These are phyloP conservation scores for Brassica nigra DNA, from an alignment of 345 rosid species.

Conservation along the genomic window DNA sequence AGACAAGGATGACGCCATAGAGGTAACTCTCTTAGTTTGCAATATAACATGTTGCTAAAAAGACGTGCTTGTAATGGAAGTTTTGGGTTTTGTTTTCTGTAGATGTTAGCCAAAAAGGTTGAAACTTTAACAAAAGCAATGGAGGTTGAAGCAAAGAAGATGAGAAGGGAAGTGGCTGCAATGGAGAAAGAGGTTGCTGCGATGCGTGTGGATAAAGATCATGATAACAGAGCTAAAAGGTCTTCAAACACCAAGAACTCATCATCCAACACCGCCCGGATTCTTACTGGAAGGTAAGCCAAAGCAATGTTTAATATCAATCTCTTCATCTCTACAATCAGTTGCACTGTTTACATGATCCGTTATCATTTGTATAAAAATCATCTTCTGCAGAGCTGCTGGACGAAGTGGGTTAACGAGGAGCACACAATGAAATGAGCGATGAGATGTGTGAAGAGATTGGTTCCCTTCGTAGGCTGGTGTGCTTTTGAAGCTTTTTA, in stretches of 20 bases:
- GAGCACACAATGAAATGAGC: conserved; percentile 52
- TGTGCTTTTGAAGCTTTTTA: conserved; percentile 28
- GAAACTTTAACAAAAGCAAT: conserved; percentile 96
- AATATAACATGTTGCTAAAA: conserved; percentile 18
- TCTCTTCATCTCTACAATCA: neutral
- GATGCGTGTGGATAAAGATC: conserved; percentile 91
- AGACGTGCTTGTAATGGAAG: neutral
- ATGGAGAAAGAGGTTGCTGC: conserved; percentile 99
- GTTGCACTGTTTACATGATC: neutral
- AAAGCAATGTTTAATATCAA: neutral
- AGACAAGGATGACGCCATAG: conserved; percentile 99
- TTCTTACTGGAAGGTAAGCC: conserved; percentile 83
- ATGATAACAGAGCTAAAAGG: conserved; percentile 80
- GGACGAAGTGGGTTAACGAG: conserved; percentile 76
- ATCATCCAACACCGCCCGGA: conserved; percentile 70
- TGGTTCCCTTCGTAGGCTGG: conserved; percentile 21
- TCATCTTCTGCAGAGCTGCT: conserved; percentile 26
- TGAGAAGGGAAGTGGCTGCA: conserved; percentile 98
- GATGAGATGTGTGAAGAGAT: conserved; percentile 3
- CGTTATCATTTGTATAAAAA: neutral
- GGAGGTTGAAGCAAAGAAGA: conserved; percentile 99
- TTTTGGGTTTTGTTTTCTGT: conserved; percentile 20
- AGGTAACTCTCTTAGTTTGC: conserved; percentile 49
- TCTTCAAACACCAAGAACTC: conserved; percentile 59
- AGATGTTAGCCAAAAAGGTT: conserved; percentile 96